Evolutionary conservation across 176 grass and related monocot genomes (phyloP).

Genomic region (Bothriochloa decipiens): DNA sequence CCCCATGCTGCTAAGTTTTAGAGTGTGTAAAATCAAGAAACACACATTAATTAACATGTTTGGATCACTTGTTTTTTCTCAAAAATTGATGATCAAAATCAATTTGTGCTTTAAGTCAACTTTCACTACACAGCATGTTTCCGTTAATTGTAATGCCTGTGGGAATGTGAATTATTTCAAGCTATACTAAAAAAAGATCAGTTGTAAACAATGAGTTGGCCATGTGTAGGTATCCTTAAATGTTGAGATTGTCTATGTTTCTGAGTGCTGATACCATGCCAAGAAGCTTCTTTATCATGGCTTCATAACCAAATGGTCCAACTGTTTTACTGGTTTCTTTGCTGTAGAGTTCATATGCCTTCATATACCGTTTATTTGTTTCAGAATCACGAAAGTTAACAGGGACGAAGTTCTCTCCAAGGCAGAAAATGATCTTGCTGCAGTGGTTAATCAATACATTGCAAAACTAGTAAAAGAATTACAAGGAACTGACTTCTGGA

Average conservation of each 20-base stretch:
- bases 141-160: slow-evolving; percentile 13
- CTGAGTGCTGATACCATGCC: not conserved
- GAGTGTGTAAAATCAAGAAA: not conserved
- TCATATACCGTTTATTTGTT: slow-evolving; percentile 40
- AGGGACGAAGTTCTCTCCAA: slow-evolving; percentile 86
- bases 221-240: slow-evolving; percentile 1
- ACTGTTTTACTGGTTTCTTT: slow-evolving; percentile 29
- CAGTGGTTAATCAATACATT: slow-evolving; percentile 79
- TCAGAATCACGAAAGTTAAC: slow-evolving; percentile 87
- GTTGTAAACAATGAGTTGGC: not conserved
- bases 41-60: slow-evolving; percentile 32
- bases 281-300: not conserved
- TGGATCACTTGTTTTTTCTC: slow-evolving; percentile 23
- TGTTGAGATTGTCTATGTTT: not conserved
- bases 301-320: not conserved
- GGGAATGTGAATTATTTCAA: slow-evolving; percentile 4
- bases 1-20: not conserved
- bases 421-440: slow-evolving; percentile 86
- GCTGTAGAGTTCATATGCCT: slow-evolving; percentile 37
- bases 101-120: slow-evolving; percentile 38
- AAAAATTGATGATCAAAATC: slow-evolving; percentile 17
- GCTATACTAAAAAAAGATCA: slow-evolving; percentile 4
- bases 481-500: slow-evolving; percentile 95
- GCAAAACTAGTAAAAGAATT: slow-evolving; percentile 91
- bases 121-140: not conserved